Percentiles rank a stretch among this genome's conserved stretches.
These are phyloP conservation scores for Leccinum variicolor DNA, from an alignment of 768 basidiomycete species.

Conservation along the genomic window DNA sequence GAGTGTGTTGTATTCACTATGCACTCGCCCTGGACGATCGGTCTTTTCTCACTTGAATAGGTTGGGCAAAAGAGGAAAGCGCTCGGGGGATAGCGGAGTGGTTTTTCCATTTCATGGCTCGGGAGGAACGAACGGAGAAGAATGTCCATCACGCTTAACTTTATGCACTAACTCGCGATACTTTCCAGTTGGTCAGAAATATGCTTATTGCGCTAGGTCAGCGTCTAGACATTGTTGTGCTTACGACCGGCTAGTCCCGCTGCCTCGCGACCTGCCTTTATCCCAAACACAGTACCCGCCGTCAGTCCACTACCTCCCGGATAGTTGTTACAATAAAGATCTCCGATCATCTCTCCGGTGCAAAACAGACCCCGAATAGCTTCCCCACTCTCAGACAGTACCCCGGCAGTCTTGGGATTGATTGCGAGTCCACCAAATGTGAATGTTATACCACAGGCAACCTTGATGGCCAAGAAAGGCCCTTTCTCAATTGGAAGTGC, in stretches of 20 bases:
- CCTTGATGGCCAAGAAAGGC: constrained; percentile 64
- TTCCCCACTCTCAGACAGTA: constrained; percentile 40
- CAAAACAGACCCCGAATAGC: constrained; percentile 57
- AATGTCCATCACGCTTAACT: no score
- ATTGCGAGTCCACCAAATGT: constrained; percentile 69
- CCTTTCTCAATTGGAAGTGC: constrained; percentile 50
- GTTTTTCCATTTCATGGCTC: constrained; percentile 41
- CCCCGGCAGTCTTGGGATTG: constrained; percentile 50
- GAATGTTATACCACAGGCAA: constrained; percentile 69
- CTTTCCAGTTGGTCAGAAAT: background rate
- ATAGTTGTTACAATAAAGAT: constrained; percentile 62
- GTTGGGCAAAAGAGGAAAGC: constrained; percentile 59
- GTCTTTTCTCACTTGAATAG: constrained; percentile 23
- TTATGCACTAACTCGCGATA: no score
- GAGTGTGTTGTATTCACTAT: constrained; percentile 2
- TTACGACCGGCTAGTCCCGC: constrained; percentile 24
- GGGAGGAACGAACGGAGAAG: background rate
- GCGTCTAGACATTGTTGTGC: background rate
- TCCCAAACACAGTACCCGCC: constrained; percentile 63
- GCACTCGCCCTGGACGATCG: background rate
- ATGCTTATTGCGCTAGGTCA: background rate
- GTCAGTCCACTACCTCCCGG: constrained; percentile 68
- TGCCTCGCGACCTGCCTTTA: constrained; percentile 49
- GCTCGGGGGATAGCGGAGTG: constrained; percentile 47
- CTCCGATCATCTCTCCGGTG: constrained; percentile 68